Evolutionary conservation across 2,329 filamentous ascomycete species (phyloP), one percentile per base, ranked within the genome.

Genomic region (Arthroderma sp.): DNA sequence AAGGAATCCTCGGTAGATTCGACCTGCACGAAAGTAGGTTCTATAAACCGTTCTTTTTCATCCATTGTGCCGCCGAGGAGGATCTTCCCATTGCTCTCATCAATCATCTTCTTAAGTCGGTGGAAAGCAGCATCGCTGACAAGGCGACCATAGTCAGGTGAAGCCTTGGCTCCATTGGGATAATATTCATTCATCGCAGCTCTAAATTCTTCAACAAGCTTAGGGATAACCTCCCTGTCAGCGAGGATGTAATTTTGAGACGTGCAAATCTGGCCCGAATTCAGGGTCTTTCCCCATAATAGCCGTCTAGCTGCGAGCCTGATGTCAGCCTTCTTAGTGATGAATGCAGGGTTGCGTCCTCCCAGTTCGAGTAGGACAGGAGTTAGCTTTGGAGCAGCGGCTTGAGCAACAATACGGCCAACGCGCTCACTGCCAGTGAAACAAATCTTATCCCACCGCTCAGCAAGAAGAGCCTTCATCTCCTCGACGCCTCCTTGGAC

Each of bases 381-480:
- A 0, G 91, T 96, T 49, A 94, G 73, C 33, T 86, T 82, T 59
- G 86, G 78, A 48, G 91, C 89, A 0, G 89, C 91, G 62, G 93
- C 94, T 63, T 88, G 81, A 40, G 86, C 77, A 43, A 96, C 80
- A 57, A 96, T 88, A 59, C 82, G 86, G 58, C 85, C 91, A 11
- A 95, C 86, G 29, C 61, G 68, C 43, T 75, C 74, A 56, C 79
- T 81, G 44, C 91, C 91, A 1, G 91, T 98, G 69, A 94, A 98
- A 71, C 91, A 88, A 58, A 98, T 93, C 75, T 95, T 96, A 68
- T 93, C 88, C 82, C 88, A 98, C 64, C 89, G 89, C 68, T 87
- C 78, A 47, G 89, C 78, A 31, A 98, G 74, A 38, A 96, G 68
- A 8, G 79, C 80, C 38, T 83, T 86, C 3, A 83, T 87, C 70